These are phyloP conservation scores for Globisporangium alternatum DNA, from an alignment of 352 stramenopile genomes.

Conservation along the genomic window DNA sequence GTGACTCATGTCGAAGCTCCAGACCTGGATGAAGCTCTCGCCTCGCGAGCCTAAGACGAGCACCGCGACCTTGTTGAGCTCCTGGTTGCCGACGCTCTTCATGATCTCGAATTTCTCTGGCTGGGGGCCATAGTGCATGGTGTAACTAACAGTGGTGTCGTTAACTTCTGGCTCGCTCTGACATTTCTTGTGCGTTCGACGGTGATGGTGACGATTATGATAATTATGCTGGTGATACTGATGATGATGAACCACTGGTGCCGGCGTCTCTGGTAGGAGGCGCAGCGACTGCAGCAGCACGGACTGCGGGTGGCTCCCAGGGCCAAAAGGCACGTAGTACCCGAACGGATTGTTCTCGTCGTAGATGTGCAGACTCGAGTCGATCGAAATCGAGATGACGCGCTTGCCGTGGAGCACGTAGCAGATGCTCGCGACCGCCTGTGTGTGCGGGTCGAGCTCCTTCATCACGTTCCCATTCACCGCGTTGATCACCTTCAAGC, in stretches of 20 bases:
- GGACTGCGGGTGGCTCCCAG: slow-evolving; percentile 41
- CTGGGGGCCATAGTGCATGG: neutral
- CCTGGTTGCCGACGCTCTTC: slow-evolving; percentile 48
- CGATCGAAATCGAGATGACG: slow-evolving; percentile 57
- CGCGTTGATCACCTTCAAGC: slow-evolving; percentile 66
- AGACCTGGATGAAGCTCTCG: slow-evolving; percentile 71
- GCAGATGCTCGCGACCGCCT: slow-evolving; percentile 42
- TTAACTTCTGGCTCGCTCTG: slow-evolving; percentile 2
- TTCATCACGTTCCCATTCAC: slow-evolving; percentile 87
- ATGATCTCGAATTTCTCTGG: slow-evolving; percentile 41
- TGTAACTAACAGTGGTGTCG: neutral
- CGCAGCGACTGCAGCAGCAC: slow-evolving; percentile 59
- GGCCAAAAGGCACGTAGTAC: slow-evolving; percentile 66
- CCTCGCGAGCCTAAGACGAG: slow-evolving; percentile 32
- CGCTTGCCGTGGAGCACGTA: slow-evolving; percentile 64
- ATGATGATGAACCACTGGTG: neutral
- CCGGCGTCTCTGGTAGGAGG: slow-evolving; percentile 29
- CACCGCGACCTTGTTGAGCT: slow-evolving; percentile 45
- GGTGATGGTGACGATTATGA: neutral
- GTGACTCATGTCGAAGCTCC: slow-evolving; percentile 70
- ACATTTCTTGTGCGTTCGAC: neutral
- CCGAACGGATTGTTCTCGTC: slow-evolving; percentile 70
- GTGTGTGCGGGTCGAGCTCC: slow-evolving; percentile 51
- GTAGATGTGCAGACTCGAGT: slow-evolving; percentile 60
- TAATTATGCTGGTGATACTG: neutral